Evolutionary conservation across 1,139 yeast species (phyloP).

Genomic region (Debaryomycetaceae sp.): DNA sequence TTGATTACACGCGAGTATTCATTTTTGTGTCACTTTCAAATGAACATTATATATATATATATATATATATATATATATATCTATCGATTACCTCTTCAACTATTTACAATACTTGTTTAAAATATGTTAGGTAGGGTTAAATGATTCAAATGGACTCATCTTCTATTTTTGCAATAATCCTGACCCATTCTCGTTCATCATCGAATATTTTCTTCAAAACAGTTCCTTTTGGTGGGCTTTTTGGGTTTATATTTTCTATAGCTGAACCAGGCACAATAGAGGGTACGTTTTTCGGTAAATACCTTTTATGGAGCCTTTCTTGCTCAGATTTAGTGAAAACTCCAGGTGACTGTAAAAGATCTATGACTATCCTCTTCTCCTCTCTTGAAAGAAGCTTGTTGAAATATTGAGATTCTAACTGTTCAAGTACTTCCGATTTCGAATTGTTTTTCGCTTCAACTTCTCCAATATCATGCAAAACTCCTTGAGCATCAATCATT

Average conservation of each 20-base stretch:
- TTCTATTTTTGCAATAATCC: slow-evolving; percentile 36
- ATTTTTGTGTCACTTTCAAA: slow-evolving; percentile 1
- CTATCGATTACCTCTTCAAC: background rate
- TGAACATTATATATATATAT: background rate
- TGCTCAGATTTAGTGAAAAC: slow-evolving; percentile 26
- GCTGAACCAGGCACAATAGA: slow-evolving; percentile 34
- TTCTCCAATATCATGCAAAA: slow-evolving; percentile 18
- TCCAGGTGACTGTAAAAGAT: slow-evolving; percentile 34
- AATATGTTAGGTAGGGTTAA: background rate
- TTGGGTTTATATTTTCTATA: slow-evolving; percentile 22
- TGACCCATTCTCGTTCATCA: slow-evolving; percentile 22
- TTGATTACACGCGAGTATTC: background rate
- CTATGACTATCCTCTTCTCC: slow-evolving; percentile 21
- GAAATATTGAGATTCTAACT: slow-evolving; percentile 18
- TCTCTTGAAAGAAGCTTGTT: slow-evolving; percentile 21
- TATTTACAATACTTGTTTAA: slow-evolving; percentile 10
- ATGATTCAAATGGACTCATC: slow-evolving; percentile 17
- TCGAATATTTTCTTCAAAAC: slow-evolving; percentile 33
- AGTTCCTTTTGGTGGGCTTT: slow-evolving; percentile 32
- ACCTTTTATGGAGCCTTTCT: slow-evolving; percentile 18
- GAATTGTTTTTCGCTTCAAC: slow-evolving; percentile 16
- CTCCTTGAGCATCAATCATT: slow-evolving; percentile 27
- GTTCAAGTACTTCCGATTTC: slow-evolving; percentile 15
- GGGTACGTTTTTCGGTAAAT: slow-evolving; percentile 35
- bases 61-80: background rate